These are phyloP conservation scores for Daldinia grandis DNA, from an alignment of 495 filamentous ascomycete genomes.

Conservation along the genomic window DNA sequence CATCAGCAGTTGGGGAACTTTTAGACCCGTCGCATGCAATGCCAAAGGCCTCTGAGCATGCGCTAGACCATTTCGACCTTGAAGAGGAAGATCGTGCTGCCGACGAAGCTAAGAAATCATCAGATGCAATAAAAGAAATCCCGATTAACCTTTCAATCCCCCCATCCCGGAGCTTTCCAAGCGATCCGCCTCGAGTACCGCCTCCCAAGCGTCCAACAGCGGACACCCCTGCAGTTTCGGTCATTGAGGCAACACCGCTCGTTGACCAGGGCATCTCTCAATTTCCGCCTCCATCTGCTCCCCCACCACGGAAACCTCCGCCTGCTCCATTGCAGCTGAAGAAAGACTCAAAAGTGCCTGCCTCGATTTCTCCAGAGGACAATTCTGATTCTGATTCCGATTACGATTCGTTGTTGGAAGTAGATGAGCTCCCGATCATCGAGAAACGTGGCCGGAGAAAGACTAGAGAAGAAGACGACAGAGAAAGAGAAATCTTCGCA, in stretches of 20 bases:
- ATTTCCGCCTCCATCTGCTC: slow-evolving; percentile 58
- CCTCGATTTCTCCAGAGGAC: slow-evolving; percentile 59
- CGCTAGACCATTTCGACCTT: slow-evolving; percentile 60
- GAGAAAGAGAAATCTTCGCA: slow-evolving; percentile 72
- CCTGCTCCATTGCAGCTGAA: slow-evolving; percentile 84
- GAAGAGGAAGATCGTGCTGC: slow-evolving; percentile 58
- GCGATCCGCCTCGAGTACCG: slow-evolving; percentile 54
- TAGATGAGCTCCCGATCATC: slow-evolving; percentile 64
- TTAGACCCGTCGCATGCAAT: slow-evolving; percentile 61
- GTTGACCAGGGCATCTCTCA: slow-evolving; percentile 55
- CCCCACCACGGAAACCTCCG: slow-evolving; percentile 78
- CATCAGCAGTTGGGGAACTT: slow-evolving; percentile 52
- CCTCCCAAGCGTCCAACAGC: slow-evolving; percentile 53
- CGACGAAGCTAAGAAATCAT: slow-evolving; percentile 53
- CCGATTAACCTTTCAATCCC: slow-evolving; percentile 56
- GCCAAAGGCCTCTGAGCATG: slow-evolving; percentile 63
- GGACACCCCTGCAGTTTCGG: slow-evolving; percentile 53
- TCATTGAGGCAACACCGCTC: slow-evolving; percentile 59
- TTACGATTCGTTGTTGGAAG: slow-evolving; percentile 78
- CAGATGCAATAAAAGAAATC: slow-evolving; percentile 51
- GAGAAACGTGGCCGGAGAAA: slow-evolving; percentile 79
- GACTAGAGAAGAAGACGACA: slow-evolving; percentile 89
- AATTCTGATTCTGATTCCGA: slow-evolving; percentile 77
- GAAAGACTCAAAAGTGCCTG: slow-evolving; percentile 54
- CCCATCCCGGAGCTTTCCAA: slow-evolving; percentile 58